A percentile compares a stretch with the other conserved stretches of the same genome.
phyloP scores from a whole-genome alignment of 2,329 filamentous ascomycete genomes.

The Fusarium virguliforme region DNA sequence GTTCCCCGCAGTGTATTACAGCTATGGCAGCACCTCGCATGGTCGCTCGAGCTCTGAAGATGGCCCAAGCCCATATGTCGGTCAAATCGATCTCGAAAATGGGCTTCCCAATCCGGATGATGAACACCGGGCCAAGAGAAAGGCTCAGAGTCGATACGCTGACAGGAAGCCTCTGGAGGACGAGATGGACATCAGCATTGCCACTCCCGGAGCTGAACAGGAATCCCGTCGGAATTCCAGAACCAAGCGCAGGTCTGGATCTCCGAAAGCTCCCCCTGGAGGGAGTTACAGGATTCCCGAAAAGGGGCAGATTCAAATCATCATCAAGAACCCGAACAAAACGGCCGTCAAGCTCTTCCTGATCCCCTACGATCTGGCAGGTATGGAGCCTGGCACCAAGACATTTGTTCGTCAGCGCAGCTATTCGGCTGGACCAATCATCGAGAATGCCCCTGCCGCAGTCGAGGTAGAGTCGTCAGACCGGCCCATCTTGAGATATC shows the following conservation, averaged over 20 bases:
- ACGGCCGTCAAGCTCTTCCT: constrained; percentile 97
- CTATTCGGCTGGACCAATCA: constrained; percentile 89
- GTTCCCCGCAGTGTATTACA: constrained; percentile 97
- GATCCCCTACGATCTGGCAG: constrained; percentile 90
- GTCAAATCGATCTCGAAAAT: constrained; percentile 91
- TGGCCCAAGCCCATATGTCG: constrained; percentile 95
- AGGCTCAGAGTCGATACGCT: constrained; percentile 63
- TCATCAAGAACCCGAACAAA: constrained; percentile 98
- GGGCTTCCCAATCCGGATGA: constrained; percentile 72
- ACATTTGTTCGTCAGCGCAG: constrained; percentile 96
- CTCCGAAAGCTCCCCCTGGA: constrained; percentile 77
- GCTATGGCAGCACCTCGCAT: constrained; percentile 80
- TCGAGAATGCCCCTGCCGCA: constrained; percentile 73
- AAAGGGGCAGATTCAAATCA: constrained; percentile 94
- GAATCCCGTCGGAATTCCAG: constrained; percentile 55
- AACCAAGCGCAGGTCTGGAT: constrained; percentile 69
- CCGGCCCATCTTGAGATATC: constrained; percentile 85
- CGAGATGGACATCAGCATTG: constrained; percentile 41
- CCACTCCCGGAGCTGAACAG: constrained; percentile 34
- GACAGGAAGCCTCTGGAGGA: constrained; percentile 57
- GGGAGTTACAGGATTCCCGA: constrained; percentile 95
- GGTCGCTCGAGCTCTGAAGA: constrained; percentile 79
- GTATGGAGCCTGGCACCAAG: constrained; percentile 95
- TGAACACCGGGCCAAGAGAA: constrained; percentile 64
- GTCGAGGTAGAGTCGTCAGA: constrained; percentile 56